Percentiles rank a stretch among this genome's conserved stretches.
phyloP scores from a whole-genome alignment of 805 yeast species.

The Ogataea pignaliae region DNA sequence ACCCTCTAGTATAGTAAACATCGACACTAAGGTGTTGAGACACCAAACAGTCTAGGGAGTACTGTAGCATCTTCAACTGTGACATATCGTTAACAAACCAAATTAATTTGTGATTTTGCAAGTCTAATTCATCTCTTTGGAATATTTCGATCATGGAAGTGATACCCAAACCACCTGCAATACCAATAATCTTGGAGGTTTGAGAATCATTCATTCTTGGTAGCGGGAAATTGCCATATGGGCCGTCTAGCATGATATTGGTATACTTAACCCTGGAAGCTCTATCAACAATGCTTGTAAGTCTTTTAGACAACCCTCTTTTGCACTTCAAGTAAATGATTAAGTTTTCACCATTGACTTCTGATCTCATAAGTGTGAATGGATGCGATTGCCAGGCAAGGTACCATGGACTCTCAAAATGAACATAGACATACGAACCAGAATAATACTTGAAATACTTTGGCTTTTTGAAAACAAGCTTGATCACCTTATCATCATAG shows the following conservation, averaged over 20 bases:
- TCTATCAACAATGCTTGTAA: conserved; percentile 10
- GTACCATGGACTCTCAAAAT: conserved; percentile 43
- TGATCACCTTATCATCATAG: conserved; percentile 11
- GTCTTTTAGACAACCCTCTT: conserved; percentile 44
- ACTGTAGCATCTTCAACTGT: conserved; percentile 8
- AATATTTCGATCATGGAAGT: conserved; percentile 16
- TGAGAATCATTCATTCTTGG: conserved; percentile 1
- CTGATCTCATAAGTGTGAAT: conserved; percentile 48
- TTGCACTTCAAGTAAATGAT: conserved; percentile 41
- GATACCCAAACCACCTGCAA: conserved; percentile 24
- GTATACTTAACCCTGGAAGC: conserved; percentile 22
- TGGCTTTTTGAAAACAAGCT: conserved; percentile 19
- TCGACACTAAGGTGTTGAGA: conserved; percentile 6
- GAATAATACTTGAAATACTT: conserved; percentile 32
- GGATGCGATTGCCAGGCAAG: conserved; percentile 69
- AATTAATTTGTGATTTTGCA: conserved; percentile 8
- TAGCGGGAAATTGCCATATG: conserved; percentile 44
- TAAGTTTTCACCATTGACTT: conserved; percentile 28
- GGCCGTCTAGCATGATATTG: conserved; percentile 53
- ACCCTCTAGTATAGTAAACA: conserved; percentile 7
- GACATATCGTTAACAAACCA: conserved; percentile 19
- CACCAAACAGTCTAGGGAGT: conserved; percentile 9
- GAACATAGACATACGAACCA: conserved; percentile 51
- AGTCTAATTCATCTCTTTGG: neutral
- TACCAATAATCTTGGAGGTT: conserved; percentile 8